phyloP scores from a whole-genome alignment of 371 early-diverging fungal genomes.

The Umbelopsis sp. region DNA sequence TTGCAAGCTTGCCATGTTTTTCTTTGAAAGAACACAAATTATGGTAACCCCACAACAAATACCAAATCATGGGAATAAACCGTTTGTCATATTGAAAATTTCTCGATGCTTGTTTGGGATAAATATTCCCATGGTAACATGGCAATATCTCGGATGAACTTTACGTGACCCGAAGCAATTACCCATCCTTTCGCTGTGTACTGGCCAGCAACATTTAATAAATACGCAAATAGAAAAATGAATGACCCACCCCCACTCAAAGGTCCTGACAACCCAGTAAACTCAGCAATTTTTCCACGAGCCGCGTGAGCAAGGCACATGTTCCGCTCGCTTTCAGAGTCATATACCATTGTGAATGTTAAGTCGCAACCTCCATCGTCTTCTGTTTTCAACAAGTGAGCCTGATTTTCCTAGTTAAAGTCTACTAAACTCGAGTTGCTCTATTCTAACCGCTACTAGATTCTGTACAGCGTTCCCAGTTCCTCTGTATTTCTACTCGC shows the following conservation, averaged over 20 bases:
- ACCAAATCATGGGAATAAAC: too few species aligned
- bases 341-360: background rate
- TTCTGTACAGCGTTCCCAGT: background rate
- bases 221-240: too few species aligned
- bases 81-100: too few species aligned
- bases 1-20: too few species aligned
- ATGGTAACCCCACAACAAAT: too few species aligned
- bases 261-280: background rate
- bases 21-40: too few species aligned
- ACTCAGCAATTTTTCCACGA: background rate
- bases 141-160: too few species aligned
- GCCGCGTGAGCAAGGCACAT: constrained; percentile 16
- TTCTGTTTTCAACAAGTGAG: constrained; percentile 1
- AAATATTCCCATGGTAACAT: too few species aligned
- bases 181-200: too few species aligned
- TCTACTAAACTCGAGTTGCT: background rate
- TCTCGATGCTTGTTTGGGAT: too few species aligned
- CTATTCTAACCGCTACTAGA: background rate
- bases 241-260: background rate
- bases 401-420: background rate
- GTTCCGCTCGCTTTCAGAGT: constrained; percentile 6
- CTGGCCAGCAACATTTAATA: too few species aligned
- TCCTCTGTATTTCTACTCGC: background rate
- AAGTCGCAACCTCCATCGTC: constrained; percentile 1
- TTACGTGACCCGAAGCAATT: too few species aligned